Evolutionary conservation across 345 rosid species (phyloP), one percentile per base, ranked within the genome.

Genomic region (Populus pruinosa): DNA sequence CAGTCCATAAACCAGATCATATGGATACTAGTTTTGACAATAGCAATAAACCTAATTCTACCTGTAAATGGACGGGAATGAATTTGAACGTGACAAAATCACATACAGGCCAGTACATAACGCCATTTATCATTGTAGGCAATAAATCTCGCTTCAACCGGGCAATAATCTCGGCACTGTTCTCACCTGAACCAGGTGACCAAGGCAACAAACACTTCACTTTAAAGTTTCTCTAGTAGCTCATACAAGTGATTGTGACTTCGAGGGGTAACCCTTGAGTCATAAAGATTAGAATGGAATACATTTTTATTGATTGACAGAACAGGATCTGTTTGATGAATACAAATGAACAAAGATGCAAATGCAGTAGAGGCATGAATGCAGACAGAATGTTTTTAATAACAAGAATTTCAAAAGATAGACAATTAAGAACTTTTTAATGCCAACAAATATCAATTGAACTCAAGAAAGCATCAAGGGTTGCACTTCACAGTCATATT

Each of bases 61-160:
- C 99, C 98, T 92, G 99, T 80, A 95, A 83, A 81, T 87, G 96
- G 73, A 95, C 92, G 4, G 97, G 98, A 69, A 87, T 79, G 87
- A 91, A 93, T 74, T 76, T 90, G 83, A 89, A 93, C 14, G 94
- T 93, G 81, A 96, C 88, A 63, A 95, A 95, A 87, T 95, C 99
- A 74, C 98, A 93, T 6, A 88, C 0, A 23, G 98, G 96, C 98
- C 99, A 93, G 85, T 93, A 95, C 92, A 92, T 87, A 66, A 90
- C 78, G 35, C 96, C 97, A 41, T 82, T 90, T 23, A 87, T 63
- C 88, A 93, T 6, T 17, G 97, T 91, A 0, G 98, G 96, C 38
- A 92, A 65, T 76, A 92, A 77, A 86, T 92, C 98, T 49, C 98
- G 84, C 82, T 88, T 90, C 80, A 95, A 81, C 74, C 97, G 86